A percentile compares a stretch with the other conserved stretches of the same genome.
phyloP scores from a whole-genome alignment of 108 stramenopile genomes.

The Cylindrotheca fusiformis region DNA sequence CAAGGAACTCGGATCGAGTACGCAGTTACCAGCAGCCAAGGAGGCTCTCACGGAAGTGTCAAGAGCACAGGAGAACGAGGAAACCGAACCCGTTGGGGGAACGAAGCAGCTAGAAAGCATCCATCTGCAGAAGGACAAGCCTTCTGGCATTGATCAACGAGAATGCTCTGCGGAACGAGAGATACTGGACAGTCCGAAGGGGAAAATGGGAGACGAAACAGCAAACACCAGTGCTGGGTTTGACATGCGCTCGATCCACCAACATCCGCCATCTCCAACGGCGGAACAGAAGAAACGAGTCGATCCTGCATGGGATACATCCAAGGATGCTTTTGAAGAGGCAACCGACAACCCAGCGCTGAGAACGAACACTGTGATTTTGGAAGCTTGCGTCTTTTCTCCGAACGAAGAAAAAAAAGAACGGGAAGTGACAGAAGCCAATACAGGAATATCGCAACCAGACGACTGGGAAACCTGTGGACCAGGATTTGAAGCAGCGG shows the following conservation, averaged over 20 bases:
- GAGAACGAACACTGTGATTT: slow-evolving; percentile 4
- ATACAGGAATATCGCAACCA: neutral
- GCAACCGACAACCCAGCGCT: neutral
- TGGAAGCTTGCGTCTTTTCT: slow-evolving; percentile 25
- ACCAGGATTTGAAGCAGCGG: neutral
- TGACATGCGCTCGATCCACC: slow-evolving; percentile 27
- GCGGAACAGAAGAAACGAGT: neutral
- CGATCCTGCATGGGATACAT: slow-evolving; percentile 11
- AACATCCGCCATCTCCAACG: slow-evolving; percentile 14
- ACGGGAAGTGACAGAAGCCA: slow-evolving; percentile 7
- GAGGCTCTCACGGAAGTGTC: too few species aligned
- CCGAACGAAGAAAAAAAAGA: slow-evolving; percentile 17
- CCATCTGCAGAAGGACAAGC: too few species aligned
- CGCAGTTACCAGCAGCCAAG: too few species aligned
- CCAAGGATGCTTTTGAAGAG: slow-evolving; percentile 3
- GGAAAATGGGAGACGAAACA: slow-evolving; percentile 14
- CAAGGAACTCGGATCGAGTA: too few species aligned
- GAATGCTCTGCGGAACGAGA: neutral
- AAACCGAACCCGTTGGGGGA: too few species aligned
- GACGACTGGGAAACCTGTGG: slow-evolving; percentile 7
- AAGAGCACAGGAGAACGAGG: too few species aligned
- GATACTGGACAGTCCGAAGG: slow-evolving; percentile 6
- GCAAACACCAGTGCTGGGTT: slow-evolving; percentile 10
- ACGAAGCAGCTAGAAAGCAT: too few species aligned
- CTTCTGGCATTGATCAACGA: neutral